A percentile compares a stretch with the other conserved stretches of the same genome.
These are phyloP conservation scores for Pseudozyma pruni DNA, from an alignment of 1,284 basidiomycete species.

Conservation along the genomic window DNA sequence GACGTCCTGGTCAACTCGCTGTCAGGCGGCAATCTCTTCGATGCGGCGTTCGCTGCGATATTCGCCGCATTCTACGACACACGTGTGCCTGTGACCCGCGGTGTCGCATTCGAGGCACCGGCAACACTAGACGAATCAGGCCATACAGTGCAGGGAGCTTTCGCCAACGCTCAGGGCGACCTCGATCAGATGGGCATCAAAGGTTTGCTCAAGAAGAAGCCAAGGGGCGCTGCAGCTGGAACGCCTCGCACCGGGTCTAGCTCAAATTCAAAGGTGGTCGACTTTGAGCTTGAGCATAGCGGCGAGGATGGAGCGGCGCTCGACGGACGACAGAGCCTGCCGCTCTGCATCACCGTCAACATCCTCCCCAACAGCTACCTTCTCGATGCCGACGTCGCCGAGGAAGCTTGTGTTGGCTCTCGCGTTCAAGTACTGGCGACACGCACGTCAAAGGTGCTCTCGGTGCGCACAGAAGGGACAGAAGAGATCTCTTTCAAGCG, in stretches of 20 bases:
- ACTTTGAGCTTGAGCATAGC: constrained; percentile 59
- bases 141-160: constrained; percentile 32
- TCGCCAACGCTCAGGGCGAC: constrained; percentile 38
- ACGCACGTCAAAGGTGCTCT: constrained; percentile 39
- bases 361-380: constrained; percentile 50
- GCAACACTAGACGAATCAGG: constrained; percentile 36
- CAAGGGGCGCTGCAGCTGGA: constrained; percentile 18
- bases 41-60: constrained; percentile 58
- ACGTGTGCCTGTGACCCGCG: constrained; percentile 53
- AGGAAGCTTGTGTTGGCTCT: constrained; percentile 50
- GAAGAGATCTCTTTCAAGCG: constrained; percentile 46
- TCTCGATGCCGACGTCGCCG: constrained; percentile 58
- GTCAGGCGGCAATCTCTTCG: constrained; percentile 62
- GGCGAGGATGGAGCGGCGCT: constrained; percentile 48
- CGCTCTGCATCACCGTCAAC: constrained; percentile 61
- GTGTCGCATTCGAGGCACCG: constrained; percentile 55
- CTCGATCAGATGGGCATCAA: constrained; percentile 57
- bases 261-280: constrained; percentile 40
- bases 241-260: constrained; percentile 6
- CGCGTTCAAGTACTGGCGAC: constrained; percentile 53
- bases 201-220: constrained; percentile 49
- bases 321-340: constrained; percentile 51
- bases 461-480: constrained; percentile 35
- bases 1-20: constrained; percentile 57
- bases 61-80: constrained; percentile 58